phyloP scores from a whole-genome alignment of 257 asterid genomes.

The Ligustrum vulgare region DNA sequence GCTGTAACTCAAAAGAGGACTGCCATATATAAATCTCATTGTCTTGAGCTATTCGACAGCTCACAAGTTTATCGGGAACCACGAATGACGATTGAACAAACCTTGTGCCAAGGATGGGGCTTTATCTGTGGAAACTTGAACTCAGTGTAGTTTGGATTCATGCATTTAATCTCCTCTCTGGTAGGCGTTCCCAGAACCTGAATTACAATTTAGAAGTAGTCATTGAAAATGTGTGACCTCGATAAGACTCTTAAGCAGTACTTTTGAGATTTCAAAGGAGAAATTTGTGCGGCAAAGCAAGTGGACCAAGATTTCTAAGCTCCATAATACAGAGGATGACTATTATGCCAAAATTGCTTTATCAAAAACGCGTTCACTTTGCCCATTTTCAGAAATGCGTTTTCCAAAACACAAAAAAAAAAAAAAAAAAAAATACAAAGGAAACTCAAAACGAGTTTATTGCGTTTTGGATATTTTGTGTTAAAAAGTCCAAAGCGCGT shows the following conservation, averaged over 20 bases:
- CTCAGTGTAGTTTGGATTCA: slow-evolving; percentile 92
- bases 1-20: not conserved
- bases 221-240: not conserved
- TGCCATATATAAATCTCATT: slow-evolving; percentile 9
- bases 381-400: no score
- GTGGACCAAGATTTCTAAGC: slow-evolving; percentile 7
- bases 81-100: slow-evolving; percentile 24
- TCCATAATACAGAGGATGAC: not conserved
- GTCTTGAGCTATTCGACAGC: slow-evolving; percentile 10
- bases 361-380: no score
- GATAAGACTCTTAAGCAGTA: not conserved
- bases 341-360: not conserved
- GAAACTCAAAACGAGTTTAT: no score
- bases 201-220: slow-evolving; percentile 24
- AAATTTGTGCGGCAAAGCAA: not conserved
- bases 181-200: slow-evolving; percentile 99
- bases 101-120: slow-evolving; percentile 99
- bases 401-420: no score
- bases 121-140: slow-evolving; percentile 96
- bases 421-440: no score
- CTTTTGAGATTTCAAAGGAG: not conserved
- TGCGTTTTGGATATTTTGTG: no score
- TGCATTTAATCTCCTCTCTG: slow-evolving; percentile 94
- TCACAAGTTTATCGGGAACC: not conserved
- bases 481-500: no score